Evolutionary conservation across 2,329 filamentous ascomycete species (phyloP), one percentile per base, ranked within the genome.

Genomic region (Fusarium albidum): DNA sequence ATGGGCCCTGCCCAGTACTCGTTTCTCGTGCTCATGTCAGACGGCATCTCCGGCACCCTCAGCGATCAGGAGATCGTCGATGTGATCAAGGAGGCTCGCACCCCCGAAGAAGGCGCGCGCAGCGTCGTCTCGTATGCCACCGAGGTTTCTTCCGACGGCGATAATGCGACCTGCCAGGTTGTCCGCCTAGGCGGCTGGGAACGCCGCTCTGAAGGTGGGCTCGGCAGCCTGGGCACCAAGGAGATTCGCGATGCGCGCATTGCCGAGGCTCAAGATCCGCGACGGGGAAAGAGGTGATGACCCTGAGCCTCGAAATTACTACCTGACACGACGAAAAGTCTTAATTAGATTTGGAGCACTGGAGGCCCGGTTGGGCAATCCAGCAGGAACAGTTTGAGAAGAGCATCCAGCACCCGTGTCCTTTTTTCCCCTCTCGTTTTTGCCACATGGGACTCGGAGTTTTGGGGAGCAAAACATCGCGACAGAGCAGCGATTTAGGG

Each of bases 1-100:
- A 80, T 98, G 57, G 82, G 82, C 0, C 89, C 94, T 0, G 92
- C 91, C 0, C 88, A 97, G 72, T 97, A 92, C 74, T 87, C 87
- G 3, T 99, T 99, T 74, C 71, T 98, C 44, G 91, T 96, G 2
- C 82, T 99, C 39, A 85, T 96, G 71, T 90, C 86, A 3, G 95
- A 99, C 72, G 95, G 95, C 21, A 86, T 99, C 9, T 94, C 88
- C 15, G 94, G 91, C 7, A 90, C 90, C 13, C 78, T 98, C 17
- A 86, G 83, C 49, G 95, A 99, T 69, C 94, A 98, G 75, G 95
- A 99, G 75, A 92, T 98, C 57, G 93, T 97, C 26, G 95, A 99
- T 70, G 87, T 98, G 27, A 82, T 98, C 67, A 98, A 98, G 73
- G 95, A 99, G 74, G 91, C 92, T 6, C 87, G 82, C 68, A 98